Evolutionary conservation across 371 early-diverging fungal genomes (phyloP), one percentile per base, ranked within the genome.

Genomic region (Neoconidiobolus thromboides): DNA sequence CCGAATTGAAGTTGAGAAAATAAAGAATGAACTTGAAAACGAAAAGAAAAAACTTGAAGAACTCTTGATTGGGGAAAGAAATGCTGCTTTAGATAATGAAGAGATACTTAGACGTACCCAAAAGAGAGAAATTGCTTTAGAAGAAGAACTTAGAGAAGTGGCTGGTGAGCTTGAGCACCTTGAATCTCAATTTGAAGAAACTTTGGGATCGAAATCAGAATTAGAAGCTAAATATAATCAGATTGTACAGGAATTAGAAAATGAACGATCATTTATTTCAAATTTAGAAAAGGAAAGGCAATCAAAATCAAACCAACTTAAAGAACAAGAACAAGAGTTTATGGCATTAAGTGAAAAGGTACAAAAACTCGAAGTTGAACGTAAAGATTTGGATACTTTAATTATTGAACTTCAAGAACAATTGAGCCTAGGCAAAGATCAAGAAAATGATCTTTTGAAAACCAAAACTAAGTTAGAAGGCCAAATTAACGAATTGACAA

Each of bases 81-180:
- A 76, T 55, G 74, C 84, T 0, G 80, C 85, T 2, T 71, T 80
- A 54, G 85, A 88, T 62, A 85, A 87, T 64, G 83, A 85, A 48
- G 89, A 84, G 67, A 84, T 89, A 40, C 70, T 91, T 49, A 68
- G 76, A 44, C 77, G 87, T 42, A 81, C 84, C 1, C 86, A 87
- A 63, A 71, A 79, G 53, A 71, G 84, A 12, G 82, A 83, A 59
- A 69, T 76, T 0, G 77, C 71, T 39, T 67, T 89, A 39, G 77
- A 76, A 44, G 87, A 89, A 43, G 73, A 76, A n/a, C 67, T 87
- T 9, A 71, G 73, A 1, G 78, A 81, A 50, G 71, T 82, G 50
- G 71, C 74, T 3, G 66, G 63, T 0, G 78, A 80, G 26, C 60
- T 87, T 15, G 85, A 86, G 47, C 77, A 79, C 43, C 68, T 80